These are phyloP conservation scores for Xylariaceae sp. DNA, from an alignment of 2,329 filamentous ascomycete species.

Conservation along the genomic window DNA sequence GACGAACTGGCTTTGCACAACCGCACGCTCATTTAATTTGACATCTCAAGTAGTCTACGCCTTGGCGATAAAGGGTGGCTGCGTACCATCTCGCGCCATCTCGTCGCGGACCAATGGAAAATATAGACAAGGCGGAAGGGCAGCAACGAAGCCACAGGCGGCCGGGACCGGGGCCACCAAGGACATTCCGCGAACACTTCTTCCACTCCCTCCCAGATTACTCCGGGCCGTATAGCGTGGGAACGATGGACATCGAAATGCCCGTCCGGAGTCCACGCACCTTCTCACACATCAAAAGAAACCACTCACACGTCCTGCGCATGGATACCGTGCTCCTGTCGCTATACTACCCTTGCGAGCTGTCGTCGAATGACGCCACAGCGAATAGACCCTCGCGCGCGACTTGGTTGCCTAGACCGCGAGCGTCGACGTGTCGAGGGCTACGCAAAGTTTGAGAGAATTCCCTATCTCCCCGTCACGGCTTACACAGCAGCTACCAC, in stretches of 20 bases:
- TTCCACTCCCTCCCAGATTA: slow-evolving; percentile 52
- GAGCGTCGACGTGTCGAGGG: slow-evolving; percentile 51
- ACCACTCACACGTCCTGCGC: slow-evolving; percentile 36
- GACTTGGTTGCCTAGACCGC: slow-evolving; percentile 57
- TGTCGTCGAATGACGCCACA: slow-evolving; percentile 34
- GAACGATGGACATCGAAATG: slow-evolving; percentile 62
- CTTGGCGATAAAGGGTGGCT: neutral
- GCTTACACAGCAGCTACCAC: slow-evolving; percentile 51
- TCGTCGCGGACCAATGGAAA: neutral
- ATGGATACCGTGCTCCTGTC: slow-evolving; percentile 56
- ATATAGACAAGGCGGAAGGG: slow-evolving; percentile 8
- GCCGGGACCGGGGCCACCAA: slow-evolving; percentile 14
- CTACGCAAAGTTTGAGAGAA: slow-evolving; percentile 55
- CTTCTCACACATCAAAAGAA: slow-evolving; percentile 37
- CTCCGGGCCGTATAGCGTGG: slow-evolving; percentile 61
- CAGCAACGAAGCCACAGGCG: slow-evolving; percentile 7
- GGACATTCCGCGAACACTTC: slow-evolving; percentile 32
- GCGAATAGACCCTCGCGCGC: slow-evolving; percentile 44
- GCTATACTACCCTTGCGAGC: slow-evolving; percentile 58
- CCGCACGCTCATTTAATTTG: too few relatives aligned
- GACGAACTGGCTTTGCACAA: too few relatives aligned
- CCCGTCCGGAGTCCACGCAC: slow-evolving; percentile 41
- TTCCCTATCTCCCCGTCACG: slow-evolving; percentile 44
- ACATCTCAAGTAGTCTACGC: too few relatives aligned
- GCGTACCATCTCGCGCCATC: neutral